Evolutionary conservation across 495 filamentous ascomycete genomes (phyloP).

Genomic region (Lophium mytilinum): DNA sequence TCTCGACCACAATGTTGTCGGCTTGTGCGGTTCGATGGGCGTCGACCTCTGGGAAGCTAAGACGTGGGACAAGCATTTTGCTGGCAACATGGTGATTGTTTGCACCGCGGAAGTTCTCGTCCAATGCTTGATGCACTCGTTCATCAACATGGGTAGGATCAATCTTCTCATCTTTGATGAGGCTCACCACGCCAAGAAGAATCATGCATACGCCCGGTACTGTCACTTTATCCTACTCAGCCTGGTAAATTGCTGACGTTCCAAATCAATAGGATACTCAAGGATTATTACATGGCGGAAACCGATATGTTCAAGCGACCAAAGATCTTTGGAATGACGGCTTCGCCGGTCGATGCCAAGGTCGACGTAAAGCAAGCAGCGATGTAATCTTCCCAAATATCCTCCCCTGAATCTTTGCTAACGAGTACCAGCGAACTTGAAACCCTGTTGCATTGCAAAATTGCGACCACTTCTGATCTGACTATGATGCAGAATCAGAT

Average conservation of each 20-base stretch:
- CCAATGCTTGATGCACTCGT: slow-evolving; percentile 70
- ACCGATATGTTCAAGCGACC: slow-evolving; percentile 47
- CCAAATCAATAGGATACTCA: slow-evolving; percentile 51
- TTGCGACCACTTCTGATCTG: slow-evolving; percentile 70
- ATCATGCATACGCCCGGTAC: slow-evolving; percentile 77
- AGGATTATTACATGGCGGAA: slow-evolving; percentile 63
- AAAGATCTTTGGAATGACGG: slow-evolving; percentile 93
- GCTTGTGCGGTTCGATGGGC: slow-evolving; percentile 68
- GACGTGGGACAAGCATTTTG: slow-evolving; percentile 61
- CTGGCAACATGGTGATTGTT: slow-evolving; percentile 77
- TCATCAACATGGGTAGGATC: slow-evolving; percentile 73
- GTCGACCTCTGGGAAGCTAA: slow-evolving; percentile 56
- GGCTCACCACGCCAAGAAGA: slow-evolving; percentile 93
- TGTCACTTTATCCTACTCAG: too few species aligned
- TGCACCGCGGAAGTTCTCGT: slow-evolving; percentile 86
- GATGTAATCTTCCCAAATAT: not conserved
- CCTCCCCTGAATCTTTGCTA: slow-evolving; percentile 15
- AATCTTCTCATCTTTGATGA: slow-evolving; percentile 95
- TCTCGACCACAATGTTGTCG: slow-evolving; percentile 70
- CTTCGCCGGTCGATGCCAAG: slow-evolving; percentile 86
- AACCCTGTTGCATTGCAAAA: slow-evolving; percentile 64
- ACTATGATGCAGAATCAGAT: slow-evolving; percentile 52
- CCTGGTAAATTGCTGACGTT: not conserved
- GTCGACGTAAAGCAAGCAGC: slow-evolving; percentile 58
- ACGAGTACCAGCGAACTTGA: slow-evolving; percentile 53